These are phyloP conservation scores for Ulota crispa DNA, from an alignment of 225 moss, liverwort and hornwort genomes.

Conservation along the genomic window DNA sequence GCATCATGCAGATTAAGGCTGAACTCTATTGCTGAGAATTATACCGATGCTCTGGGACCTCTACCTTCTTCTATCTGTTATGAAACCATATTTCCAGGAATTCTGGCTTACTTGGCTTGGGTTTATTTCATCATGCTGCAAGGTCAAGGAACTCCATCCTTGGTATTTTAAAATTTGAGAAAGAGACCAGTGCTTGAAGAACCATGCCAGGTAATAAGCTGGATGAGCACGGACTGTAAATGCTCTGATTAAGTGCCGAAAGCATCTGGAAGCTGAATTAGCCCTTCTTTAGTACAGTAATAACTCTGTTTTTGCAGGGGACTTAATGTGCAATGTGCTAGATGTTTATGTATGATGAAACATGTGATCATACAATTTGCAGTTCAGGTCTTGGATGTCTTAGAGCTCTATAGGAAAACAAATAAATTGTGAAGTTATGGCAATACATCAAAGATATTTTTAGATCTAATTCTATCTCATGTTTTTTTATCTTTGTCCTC, in stretches of 20 bases:
- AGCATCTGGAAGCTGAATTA: background rate
- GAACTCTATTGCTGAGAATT: background rate
- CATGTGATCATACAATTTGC: background rate
- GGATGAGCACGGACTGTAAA: background rate
- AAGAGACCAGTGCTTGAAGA: background rate
- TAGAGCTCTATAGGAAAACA: background rate
- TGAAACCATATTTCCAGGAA: background rate
- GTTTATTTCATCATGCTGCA: background rate
- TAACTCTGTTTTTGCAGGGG: too few species aligned
- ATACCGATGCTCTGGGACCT: background rate
- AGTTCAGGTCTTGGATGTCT: background rate
- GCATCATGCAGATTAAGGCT: conserved; percentile 3
- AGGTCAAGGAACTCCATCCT: background rate
- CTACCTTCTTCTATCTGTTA: background rate
- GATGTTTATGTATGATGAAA: background rate
- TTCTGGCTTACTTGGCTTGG: background rate
- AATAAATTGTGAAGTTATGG: background rate
- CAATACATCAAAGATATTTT: too few species aligned
- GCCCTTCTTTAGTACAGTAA: background rate
- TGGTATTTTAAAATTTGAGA: background rate
- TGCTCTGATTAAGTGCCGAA: background rate
- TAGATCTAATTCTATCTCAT: too few species aligned
- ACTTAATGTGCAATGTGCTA: background rate
- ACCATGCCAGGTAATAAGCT: background rate
- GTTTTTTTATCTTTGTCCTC: too few species aligned